Base-by-base conservation (phyloP, 2,329 filamentous ascomycete species). In the Colletotrichum liriopes region DNA sequence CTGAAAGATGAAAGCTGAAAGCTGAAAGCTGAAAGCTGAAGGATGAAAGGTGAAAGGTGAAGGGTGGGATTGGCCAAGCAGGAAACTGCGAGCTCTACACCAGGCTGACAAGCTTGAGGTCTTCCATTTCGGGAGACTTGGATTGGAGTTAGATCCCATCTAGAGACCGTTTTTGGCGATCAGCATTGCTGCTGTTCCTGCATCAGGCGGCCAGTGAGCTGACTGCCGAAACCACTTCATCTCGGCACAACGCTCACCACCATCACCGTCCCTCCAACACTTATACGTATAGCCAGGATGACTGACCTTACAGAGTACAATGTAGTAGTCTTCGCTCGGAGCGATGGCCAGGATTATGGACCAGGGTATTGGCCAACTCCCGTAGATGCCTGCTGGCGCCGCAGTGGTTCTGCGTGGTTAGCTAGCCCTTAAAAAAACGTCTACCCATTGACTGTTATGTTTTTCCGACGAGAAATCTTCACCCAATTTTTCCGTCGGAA, bases 341-440 rank as follows among this genome's bases (percentile, higher is more conserved):
- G 83, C 74, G 86, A 87, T 78, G 85, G 86, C 23, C 79, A 80
- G 54, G 84, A 86, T 62, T 82, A 80, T 9, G 84, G 84, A 3
- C 83, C 83, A 0, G 84, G 83, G 12, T 86, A 86, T 75, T 86
- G 84, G 84, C 72, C 73, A 18, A 29, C 29, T 1, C 83, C 83
- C 20, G 56, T 78, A 6, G 74, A 76, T 61, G 62, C n/a, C n/a
- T n/a, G n/a, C n/a, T n/a, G n/a, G n/a, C n/a, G n/a, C n/a, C n/a
- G n/a, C n/a, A n/a, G n/a, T n/a, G n/a, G n/a, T n/a, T n/a, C n/a
- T n/a, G n/a, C n/a, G n/a, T n/a, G n/a, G n/a, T n/a, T n/a, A n/a
- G n/a, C n/a, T n/a, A n/a, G n/a, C n/a, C n/a, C n/a, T n/a, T n/a
- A n/a, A n/a, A n/a, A n/a, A n/a, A n/a, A n/a, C n/a, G n/a, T n/a